Evolutionary conservation across 106 monocot species (phyloP).

Genomic region (Triglochin maritima): DNA sequence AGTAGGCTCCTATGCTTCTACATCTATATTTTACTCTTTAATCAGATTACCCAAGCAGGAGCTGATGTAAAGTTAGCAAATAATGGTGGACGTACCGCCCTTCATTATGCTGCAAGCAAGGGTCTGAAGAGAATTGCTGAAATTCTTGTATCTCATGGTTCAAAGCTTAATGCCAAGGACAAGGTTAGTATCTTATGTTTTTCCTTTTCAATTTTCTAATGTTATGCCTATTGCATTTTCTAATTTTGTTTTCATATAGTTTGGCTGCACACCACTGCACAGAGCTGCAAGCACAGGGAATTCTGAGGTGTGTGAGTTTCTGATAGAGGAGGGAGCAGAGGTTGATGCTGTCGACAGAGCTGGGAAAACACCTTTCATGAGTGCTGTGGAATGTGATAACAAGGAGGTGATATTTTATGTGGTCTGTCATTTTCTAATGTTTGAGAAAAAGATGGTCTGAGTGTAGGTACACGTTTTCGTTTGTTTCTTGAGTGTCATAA

Average conservation of each 20-base stretch:
- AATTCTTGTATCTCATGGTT: slow-evolving; percentile 56
- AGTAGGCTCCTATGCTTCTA: background rate
- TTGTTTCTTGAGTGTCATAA: too few species aligned
- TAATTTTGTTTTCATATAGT: slow-evolving; percentile 21
- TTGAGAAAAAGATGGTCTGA: too few species aligned
- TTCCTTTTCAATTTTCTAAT: background rate
- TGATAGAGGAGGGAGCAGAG: slow-evolving; percentile 93
- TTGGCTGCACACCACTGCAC: slow-evolving; percentile 91
- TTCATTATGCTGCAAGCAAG: slow-evolving; percentile 98
- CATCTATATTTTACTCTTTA: background rate
- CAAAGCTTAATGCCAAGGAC: slow-evolving; percentile 81
- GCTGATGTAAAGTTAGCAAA: slow-evolving; percentile 66
- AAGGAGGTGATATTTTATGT: slow-evolving; percentile 35
- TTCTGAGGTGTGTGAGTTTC: slow-evolving; percentile 69
- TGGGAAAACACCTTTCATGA: slow-evolving; percentile 86
- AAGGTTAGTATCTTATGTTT: slow-evolving; percentile 27
- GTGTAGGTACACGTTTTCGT: too few species aligned
- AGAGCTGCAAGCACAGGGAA: slow-evolving; percentile 85
- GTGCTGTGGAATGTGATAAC: slow-evolving; percentile 74
- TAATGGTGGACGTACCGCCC: slow-evolving; percentile 75
- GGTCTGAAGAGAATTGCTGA: slow-evolving; percentile 81
- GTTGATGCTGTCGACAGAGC: slow-evolving; percentile 63
- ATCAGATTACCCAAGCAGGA: slow-evolving; percentile 24
- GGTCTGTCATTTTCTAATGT: too few species aligned
- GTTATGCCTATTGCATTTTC: background rate